Evolutionary conservation across 495 filamentous ascomycete genomes (phyloP).

Genomic region (Penicillium ochrochloron): DNA sequence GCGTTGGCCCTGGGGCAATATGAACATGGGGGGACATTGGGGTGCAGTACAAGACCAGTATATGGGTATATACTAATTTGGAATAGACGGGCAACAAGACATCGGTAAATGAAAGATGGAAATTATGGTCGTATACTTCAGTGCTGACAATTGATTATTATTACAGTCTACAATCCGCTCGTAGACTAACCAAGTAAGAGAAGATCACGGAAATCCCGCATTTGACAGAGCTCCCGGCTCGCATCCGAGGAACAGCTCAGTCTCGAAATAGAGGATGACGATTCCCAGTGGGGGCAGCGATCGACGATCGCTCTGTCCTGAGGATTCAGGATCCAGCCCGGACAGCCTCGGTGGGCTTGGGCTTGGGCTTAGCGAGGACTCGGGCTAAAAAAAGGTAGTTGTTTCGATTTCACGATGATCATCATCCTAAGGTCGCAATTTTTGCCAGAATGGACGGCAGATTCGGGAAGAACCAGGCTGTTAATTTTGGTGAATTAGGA

Average conservation of each 20-base stretch:
- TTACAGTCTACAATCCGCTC: background rate
- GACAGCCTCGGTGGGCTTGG: too few relatives aligned
- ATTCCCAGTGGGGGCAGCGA: background rate
- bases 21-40: too few relatives aligned
- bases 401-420: background rate
- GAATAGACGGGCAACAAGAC: too few relatives aligned
- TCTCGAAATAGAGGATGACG: constrained; percentile 3
- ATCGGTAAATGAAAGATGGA: too few relatives aligned
- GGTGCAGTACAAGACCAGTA: too few relatives aligned
- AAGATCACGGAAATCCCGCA: background rate
- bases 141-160: background rate
- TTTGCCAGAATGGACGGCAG: background rate
- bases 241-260: constrained; percentile 1
- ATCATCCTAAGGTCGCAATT: background rate
- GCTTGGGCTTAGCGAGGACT: background rate
- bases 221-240: background rate
- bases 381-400: background rate
- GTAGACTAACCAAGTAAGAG: too few relatives aligned
- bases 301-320: background rate
- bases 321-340: background rate
- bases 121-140: background rate
- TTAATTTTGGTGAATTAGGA: too few relatives aligned
- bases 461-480: too few relatives aligned
- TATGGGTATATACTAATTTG: too few relatives aligned
- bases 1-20: background rate